Evolutionary conservation across 2,329 filamentous ascomycete genomes (phyloP).

Genomic region (Colletotrichum sublineola): DNA sequence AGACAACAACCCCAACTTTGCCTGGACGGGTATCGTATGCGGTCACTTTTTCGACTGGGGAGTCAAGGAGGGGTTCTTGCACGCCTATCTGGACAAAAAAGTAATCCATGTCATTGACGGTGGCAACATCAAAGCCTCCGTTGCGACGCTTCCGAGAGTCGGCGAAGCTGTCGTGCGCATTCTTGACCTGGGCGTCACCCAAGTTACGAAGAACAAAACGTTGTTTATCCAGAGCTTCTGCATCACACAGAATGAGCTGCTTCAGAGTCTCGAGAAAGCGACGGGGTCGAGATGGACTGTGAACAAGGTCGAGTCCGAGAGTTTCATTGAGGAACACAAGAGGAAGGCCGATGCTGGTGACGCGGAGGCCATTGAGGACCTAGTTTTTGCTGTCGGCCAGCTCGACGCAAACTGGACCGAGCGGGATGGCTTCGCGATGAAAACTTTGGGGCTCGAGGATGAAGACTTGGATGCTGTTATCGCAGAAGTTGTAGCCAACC

Average conservation of each 20-base stretch:
- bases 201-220: constrained; percentile 51
- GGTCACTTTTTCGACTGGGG: constrained; percentile 61
- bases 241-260: constrained; percentile 53
- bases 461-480: constrained; percentile 61
- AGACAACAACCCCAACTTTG: constrained; percentile 46
- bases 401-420: constrained; percentile 63
- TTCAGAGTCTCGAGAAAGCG: constrained; percentile 51
- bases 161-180: constrained; percentile 52
- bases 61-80: constrained; percentile 52
- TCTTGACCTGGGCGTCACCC: constrained; percentile 45
- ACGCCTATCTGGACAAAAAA: constrained; percentile 49
- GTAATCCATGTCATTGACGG: constrained; percentile 53
- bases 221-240: constrained; percentile 58
- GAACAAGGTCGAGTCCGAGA: constrained; percentile 53
- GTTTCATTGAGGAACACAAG: constrained; percentile 56
- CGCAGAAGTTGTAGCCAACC: constrained; percentile 49
- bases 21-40: constrained; percentile 55
- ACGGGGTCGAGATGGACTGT: constrained; percentile 50
- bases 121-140: constrained; percentile 50
- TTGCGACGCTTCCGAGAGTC: constrained; percentile 52
- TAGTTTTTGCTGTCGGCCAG: constrained; percentile 64
- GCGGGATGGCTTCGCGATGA: constrained; percentile 61
- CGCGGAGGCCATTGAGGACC: constrained; percentile 56
- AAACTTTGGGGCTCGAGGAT: constrained; percentile 59
- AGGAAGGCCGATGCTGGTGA: constrained; percentile 55